phyloP scores from a whole-genome alignment of 2,329 filamentous ascomycete species.

The Fusarium xylarioides region DNA sequence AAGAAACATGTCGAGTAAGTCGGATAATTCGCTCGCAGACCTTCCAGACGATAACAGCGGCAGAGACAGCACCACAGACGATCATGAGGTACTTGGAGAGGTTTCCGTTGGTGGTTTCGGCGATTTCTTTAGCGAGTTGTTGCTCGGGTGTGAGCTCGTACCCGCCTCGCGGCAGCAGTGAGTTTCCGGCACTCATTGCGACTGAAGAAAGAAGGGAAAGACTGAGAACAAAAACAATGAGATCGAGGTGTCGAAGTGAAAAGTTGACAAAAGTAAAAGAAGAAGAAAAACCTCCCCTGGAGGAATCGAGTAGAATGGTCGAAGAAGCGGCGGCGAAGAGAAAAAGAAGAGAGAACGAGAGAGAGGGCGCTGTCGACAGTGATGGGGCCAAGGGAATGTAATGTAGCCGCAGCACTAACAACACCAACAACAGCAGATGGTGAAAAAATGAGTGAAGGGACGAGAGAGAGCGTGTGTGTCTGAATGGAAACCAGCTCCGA shows the following conservation, averaged over 20 bases:
- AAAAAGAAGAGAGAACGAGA: slow-evolving; percentile 9
- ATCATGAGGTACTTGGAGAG: slow-evolving; percentile 70
- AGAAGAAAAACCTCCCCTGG: slow-evolving; percentile 22
- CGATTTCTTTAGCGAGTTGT: slow-evolving; percentile 16
- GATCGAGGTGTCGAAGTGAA: slow-evolving; percentile 14
- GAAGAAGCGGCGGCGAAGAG: slow-evolving; percentile 10
- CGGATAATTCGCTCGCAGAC: slow-evolving; percentile 66
- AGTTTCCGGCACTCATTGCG: slow-evolving; percentile 41
- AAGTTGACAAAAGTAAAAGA: background rate
- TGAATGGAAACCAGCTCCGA: slow-evolving; percentile 33
- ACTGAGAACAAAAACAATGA: slow-evolving; percentile 1
- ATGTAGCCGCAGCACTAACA: slow-evolving; percentile 13
- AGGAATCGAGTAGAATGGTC: slow-evolving; percentile 22
- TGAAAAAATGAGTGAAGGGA: background rate
- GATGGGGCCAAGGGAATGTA: slow-evolving; percentile 21
- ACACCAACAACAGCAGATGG: background rate
- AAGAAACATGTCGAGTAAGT: slow-evolving; percentile 78
- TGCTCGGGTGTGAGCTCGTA: slow-evolving; percentile 31
- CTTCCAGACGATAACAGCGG: slow-evolving; percentile 73
- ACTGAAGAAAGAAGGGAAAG: background rate
- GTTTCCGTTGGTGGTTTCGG: slow-evolving; percentile 52
- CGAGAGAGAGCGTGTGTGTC: background rate
- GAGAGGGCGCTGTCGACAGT: background rate
- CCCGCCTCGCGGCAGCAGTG: slow-evolving; percentile 23
- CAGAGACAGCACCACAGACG: slow-evolving; percentile 71